phyloP scores from a whole-genome alignment of 2,329 filamentous ascomycete genomes.

The Fusarium agapanthi region DNA sequence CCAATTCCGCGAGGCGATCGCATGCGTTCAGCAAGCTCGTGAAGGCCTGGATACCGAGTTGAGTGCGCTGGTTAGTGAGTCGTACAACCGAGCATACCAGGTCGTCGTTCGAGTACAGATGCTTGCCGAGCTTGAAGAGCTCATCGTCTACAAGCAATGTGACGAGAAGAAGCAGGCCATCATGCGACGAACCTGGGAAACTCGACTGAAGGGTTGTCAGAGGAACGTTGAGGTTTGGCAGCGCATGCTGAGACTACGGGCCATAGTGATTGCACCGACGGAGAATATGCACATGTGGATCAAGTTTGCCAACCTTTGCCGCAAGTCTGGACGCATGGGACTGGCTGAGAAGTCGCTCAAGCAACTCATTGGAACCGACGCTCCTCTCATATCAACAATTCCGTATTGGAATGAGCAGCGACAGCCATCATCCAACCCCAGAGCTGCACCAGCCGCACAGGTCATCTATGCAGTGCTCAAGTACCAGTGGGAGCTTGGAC shows the following conservation, averaged over 20 bases:
- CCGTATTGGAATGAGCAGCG: constrained; percentile 62
- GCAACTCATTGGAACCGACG: constrained; percentile 81
- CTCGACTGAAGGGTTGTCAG: constrained; percentile 91
- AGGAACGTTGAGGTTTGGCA: constrained; percentile 99
- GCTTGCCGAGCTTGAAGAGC: constrained; percentile 97
- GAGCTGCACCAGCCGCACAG: constrained; percentile 71
- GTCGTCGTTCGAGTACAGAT: constrained; percentile 99
- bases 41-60: constrained; percentile 96
- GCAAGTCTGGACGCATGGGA: constrained; percentile 93
- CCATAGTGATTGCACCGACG: constrained; percentile 87
- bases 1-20: constrained; percentile 90
- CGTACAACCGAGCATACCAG: constrained; percentile 95
- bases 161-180: constrained; percentile 88
- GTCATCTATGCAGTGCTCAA: constrained; percentile 98
- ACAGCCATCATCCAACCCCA: constrained; percentile 41
- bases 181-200: constrained; percentile 95
- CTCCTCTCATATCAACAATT: constrained; percentile 67
- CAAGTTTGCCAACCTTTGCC: constrained; percentile 97
- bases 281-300: constrained; percentile 99
- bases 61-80: constrained; percentile 95
- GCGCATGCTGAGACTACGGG: constrained; percentile 93
- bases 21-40: constrained; percentile 88
- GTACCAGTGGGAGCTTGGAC: constrained; percentile 91
- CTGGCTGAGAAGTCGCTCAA: constrained; percentile 95
- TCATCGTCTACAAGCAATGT: constrained; percentile 97